Percentiles rank a stretch among this genome's conserved stretches.
These are phyloP conservation scores for Trichoderma harzianum DNA, from an alignment of 2,329 filamentous ascomycete genomes.

Conservation along the genomic window DNA sequence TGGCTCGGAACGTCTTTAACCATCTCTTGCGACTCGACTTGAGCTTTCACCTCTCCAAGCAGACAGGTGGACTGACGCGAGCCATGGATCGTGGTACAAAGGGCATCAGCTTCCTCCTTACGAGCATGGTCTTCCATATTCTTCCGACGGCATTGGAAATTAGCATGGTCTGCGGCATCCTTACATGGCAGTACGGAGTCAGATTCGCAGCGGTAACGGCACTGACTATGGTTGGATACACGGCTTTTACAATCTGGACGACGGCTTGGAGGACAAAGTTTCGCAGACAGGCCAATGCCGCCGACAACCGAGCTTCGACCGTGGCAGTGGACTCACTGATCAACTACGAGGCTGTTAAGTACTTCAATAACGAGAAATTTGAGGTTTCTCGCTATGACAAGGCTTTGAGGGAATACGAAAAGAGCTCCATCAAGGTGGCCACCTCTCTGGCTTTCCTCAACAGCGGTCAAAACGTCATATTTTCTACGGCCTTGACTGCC, in stretches of 20 bases:
- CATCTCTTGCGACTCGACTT: constrained; percentile 86
- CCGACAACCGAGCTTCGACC: constrained; percentile 92
- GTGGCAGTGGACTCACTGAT: constrained; percentile 95
- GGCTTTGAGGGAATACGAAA: constrained; percentile 81
- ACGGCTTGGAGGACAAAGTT: constrained; percentile 98
- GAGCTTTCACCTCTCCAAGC: constrained; percentile 88
- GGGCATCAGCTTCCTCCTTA: constrained; percentile 94
- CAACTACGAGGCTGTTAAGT: constrained; percentile 99
- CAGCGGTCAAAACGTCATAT: constrained; percentile 94
- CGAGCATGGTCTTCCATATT: constrained; percentile 98
- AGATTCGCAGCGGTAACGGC: constrained; percentile 90
- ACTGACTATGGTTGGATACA: constrained; percentile 87
- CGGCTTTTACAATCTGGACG: constrained; percentile 94
- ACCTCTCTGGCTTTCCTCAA: constrained; percentile 93
- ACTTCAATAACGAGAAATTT: constrained; percentile 98
- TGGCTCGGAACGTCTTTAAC: constrained; percentile 88
- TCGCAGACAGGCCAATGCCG: constrained; percentile 88
- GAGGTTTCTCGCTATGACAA: constrained; percentile 89
- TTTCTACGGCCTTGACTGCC: constrained; percentile 84
- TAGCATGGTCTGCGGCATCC: constrained; percentile 88
- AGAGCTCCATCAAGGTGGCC: constrained; percentile 92
- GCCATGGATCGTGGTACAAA: constrained; percentile 97
- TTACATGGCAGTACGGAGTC: constrained; percentile 92
- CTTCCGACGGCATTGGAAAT: constrained; percentile 93
- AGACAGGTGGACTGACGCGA: constrained; percentile 89